Base-by-base conservation (phyloP, 208 protist genomes). In the Naegleria fowleri region DNA sequence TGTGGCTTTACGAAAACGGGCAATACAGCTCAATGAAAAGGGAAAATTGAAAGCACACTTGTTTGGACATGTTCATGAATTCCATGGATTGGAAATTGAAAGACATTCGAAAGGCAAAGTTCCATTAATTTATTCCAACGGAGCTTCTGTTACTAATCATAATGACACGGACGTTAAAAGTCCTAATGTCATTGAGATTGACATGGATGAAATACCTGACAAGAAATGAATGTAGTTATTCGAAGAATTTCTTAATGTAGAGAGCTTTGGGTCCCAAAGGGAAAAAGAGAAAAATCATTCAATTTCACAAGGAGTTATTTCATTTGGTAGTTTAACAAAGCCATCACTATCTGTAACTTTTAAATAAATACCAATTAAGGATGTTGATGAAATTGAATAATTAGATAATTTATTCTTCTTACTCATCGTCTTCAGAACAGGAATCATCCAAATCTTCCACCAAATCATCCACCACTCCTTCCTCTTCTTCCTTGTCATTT, bases 401-500 rank as follows among this genome's bases (percentile, higher is more conserved):
- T 48, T 48, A 7, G 19, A 67, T 22, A 67, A 19, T 58, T 48
- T 88, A 90, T 91, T 91, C 40, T 91, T 4, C 15, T 48, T 15
- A 19, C 15, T 52, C 86, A 43, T 51, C 5, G 16, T 48, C 41
- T 58, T 88, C 40, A 59, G 16, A 22, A 79, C 67, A 15, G 75
- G 16, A 13, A 52, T 40, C 43, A 55, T 22, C 11, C 89, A 79
- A 29, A 79, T 19, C 22, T 19, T 41, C 48, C 1, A 43, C 58
- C 59, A 51, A 40, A 91, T 48, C 86, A 79, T 88, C 36, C 90
- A 25, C 86, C 16, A 51, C 39, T 22, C 36, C 48, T 52, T 91
- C 83, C n/a, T 40, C 58, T 91, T 40, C 38, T 25, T 52, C 76
- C 29, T 91, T 86, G 1, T 88, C 86, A 29, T 88, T 67, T 40